Evolutionary conservation across 495 filamentous ascomycete species (phyloP).

Genomic region (Lepraria neglecta): DNA sequence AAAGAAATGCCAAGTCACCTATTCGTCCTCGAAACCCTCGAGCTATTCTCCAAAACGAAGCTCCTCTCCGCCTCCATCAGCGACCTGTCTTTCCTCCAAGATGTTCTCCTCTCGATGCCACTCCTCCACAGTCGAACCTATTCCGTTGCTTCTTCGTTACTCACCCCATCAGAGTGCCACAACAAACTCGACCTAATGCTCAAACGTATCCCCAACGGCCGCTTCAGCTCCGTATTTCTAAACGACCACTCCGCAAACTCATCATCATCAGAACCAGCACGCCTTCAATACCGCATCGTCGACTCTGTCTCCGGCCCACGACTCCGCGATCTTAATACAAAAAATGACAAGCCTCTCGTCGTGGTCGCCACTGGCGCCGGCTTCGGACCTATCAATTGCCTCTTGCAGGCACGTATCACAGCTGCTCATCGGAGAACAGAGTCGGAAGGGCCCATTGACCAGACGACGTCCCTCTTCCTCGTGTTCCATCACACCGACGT

Average conservation of each 20-base stretch:
- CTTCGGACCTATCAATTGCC: conserved; percentile 26
- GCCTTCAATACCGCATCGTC: conserved; percentile 21
- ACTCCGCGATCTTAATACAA: neutral
- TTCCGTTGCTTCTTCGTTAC: conserved; percentile 25
- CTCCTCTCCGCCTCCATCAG: neutral
- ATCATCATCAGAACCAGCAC: neutral
- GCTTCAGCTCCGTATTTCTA: conserved; percentile 28
- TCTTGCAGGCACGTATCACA: conserved; percentile 22
- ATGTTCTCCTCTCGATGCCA: conserved; percentile 21
- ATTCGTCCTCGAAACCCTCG: conserved; percentile 9
- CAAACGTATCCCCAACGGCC: conserved; percentile 24
- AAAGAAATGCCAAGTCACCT: conserved; percentile 8
- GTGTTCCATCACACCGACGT: neutral
- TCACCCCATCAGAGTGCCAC: neutral
- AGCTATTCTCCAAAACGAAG: conserved; percentile 2
- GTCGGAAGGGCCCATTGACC: neutral
- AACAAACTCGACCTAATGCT: conserved; percentile 18
- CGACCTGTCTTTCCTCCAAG: neutral
- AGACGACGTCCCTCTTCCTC: conserved; percentile 5
- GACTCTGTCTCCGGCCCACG: conserved; percentile 7
- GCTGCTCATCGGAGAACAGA: neutral
- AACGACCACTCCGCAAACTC: neutral
- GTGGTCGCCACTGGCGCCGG: conserved; percentile 29
- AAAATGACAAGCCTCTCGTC: conserved; percentile 14
- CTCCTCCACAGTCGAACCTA: conserved; percentile 25